These are phyloP conservation scores for Apiospora hydei DNA, from an alignment of 2,329 filamentous ascomycete species.

Conservation along the genomic window DNA sequence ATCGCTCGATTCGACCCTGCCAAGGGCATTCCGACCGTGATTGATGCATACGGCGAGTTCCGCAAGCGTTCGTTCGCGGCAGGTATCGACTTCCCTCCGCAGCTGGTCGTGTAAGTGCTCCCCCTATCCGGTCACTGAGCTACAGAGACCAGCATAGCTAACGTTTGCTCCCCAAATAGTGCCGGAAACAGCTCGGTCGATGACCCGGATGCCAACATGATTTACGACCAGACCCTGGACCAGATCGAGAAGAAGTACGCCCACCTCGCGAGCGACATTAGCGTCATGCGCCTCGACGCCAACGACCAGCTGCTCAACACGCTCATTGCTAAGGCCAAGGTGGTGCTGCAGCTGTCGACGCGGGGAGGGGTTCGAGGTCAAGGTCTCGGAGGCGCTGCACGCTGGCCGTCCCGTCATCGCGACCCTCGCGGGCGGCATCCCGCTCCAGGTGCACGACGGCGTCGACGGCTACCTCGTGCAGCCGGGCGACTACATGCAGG, in stretches of 20 bases:
- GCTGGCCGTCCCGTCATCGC: slow-evolving; percentile 82
- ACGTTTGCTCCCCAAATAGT: slow-evolving; percentile 46
- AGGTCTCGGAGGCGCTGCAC: slow-evolving; percentile 83
- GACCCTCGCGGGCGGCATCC: slow-evolving; percentile 79
- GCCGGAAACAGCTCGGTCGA: slow-evolving; percentile 79
- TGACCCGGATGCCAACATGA: slow-evolving; percentile 76
- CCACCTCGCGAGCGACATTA: slow-evolving; percentile 69
- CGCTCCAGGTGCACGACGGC: slow-evolving; percentile 75
- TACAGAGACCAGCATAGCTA: neutral
- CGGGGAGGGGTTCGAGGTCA: slow-evolving; percentile 85
- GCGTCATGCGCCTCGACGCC: slow-evolving; percentile 78
- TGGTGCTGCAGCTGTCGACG: slow-evolving; percentile 81
- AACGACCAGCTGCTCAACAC: slow-evolving; percentile 83
- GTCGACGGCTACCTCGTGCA: slow-evolving; percentile 79
- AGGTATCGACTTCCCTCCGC: slow-evolving; percentile 63
- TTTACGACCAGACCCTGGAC: slow-evolving; percentile 76
- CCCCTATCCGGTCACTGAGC: neutral
- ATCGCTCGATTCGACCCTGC: slow-evolving; percentile 84
- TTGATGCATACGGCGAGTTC: slow-evolving; percentile 79
- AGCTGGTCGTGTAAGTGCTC: slow-evolving; percentile 69
- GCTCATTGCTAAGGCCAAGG: slow-evolving; percentile 73
- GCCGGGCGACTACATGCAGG: slow-evolving; percentile 72
- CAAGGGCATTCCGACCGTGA: slow-evolving; percentile 81
- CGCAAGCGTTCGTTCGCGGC: slow-evolving; percentile 65
- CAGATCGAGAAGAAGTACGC: slow-evolving; percentile 69